A percentile compares a stretch with the other conserved stretches of the same genome.
Evolutionary conservation across 2,329 filamentous ascomycete genomes (phyloP).

Genomic region (Sarocladiaceae sp.): DNA sequence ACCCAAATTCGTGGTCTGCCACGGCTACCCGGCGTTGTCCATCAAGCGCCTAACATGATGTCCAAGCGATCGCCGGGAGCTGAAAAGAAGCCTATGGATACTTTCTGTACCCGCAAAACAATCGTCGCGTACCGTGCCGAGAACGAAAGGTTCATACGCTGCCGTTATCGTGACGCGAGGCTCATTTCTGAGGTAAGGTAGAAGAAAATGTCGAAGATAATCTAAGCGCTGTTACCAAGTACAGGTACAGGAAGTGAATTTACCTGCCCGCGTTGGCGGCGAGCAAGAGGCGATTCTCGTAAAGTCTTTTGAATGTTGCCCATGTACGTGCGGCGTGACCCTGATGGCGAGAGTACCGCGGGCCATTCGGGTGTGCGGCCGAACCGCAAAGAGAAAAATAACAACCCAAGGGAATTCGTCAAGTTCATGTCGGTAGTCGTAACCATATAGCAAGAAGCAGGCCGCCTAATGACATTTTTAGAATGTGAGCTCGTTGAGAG

Average conservation of each 20-base stretch:
- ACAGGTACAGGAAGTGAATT: conserved; percentile 22
- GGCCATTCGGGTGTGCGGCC: too few species aligned
- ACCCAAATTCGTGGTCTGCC: too few species aligned
- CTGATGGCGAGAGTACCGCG: too few species aligned
- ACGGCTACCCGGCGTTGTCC: too few species aligned
- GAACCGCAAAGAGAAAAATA: not conserved
- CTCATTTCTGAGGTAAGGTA: conserved; percentile 15
- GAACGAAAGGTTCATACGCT: conserved; percentile 4
- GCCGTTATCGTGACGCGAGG: conserved; percentile 14
- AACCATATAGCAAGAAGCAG: conserved; percentile 24
- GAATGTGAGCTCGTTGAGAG: conserved; percentile 13
- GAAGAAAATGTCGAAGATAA: conserved; percentile 16
- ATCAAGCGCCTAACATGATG: too few species aligned
- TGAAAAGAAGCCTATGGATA: conserved; percentile 15
- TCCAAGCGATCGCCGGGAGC: conserved; percentile 12
- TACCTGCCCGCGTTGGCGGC: not conserved
- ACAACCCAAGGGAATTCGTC: conserved; percentile 30
- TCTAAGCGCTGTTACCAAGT: conserved; percentile 25
- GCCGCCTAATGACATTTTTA: conserved; percentile 17
- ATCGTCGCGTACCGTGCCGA: conserved; percentile 1
- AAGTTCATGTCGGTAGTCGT: conserved; percentile 32
- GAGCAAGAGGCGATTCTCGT: too few species aligned
- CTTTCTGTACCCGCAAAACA: not conserved
- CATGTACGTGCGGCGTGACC: too few species aligned
- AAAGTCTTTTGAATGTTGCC: too few species aligned